phyloP scores from a whole-genome alignment of 306 rosid species.

The Corylus americana region DNA sequence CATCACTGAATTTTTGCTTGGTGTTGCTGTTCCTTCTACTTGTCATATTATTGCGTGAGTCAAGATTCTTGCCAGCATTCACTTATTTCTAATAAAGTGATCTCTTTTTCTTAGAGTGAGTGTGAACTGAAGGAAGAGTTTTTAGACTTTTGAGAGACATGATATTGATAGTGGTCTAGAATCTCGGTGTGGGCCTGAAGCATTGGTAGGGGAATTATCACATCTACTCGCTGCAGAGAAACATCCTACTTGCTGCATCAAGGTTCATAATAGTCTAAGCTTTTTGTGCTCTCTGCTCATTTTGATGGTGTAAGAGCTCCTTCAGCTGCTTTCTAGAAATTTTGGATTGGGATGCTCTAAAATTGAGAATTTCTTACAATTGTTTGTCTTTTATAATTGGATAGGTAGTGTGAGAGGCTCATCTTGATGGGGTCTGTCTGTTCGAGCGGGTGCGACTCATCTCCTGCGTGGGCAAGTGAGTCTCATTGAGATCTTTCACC shows the following conservation, averaged over 20 bases:
- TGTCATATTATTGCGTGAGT: conserved; percentile 4
- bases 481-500: too few relatives aligned
- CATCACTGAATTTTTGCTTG: conserved; percentile 79
- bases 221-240: neutral
- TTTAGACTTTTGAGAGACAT: neutral
- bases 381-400: too few relatives aligned
- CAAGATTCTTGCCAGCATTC: neutral
- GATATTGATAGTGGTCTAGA: neutral
- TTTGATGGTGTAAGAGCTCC: too few relatives aligned
- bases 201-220: neutral
- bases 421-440: too few relatives aligned
- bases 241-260: neutral
- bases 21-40: conserved; percentile 49
- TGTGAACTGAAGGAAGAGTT: neutral
- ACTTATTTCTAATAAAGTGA: neutral
- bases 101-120: neutral
- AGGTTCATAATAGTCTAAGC: too few relatives aligned
- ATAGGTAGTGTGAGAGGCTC: too few relatives aligned
- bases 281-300: too few relatives aligned
- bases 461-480: too few relatives aligned
- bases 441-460: too few relatives aligned
- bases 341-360: too few relatives aligned
- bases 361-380: too few relatives aligned
- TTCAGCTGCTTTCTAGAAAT: too few relatives aligned
- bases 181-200: neutral